Base-by-base conservation (phyloP, 179 eudicot species). In the Silene coronaria region DNA sequence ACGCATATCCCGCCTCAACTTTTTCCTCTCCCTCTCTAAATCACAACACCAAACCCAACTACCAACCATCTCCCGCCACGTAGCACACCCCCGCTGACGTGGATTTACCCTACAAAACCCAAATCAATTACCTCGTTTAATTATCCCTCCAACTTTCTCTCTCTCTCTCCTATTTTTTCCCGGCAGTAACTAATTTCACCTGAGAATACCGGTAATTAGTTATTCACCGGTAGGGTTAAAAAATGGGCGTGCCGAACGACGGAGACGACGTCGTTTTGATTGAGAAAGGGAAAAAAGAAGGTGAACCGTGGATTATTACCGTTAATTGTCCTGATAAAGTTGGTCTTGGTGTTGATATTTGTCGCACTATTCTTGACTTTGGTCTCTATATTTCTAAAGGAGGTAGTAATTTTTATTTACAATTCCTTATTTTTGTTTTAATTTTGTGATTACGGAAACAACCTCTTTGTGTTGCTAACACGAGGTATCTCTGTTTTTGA, bases 261-360 rank as follows among this genome's bases (percentile, higher is more conserved):
- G 51, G 78, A 64, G 91, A 88, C 80, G 96, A 89, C 80, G 80
- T 82, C 81, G 96, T 91, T 28, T 76, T 82, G 77, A 82, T 91
- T 22, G 82, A 85, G 86, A 83, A 79, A 75, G 86, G 88, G 26
- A 84, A 78, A 67, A 85, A 74, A 66, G 78, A 81, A 3, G 89
- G 87, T 1, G 97, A 91, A 2, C 89, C 92, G 0, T 81, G 85
- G 80, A 80, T 91, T 5, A 82, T 91, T 65, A 91, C 97, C 73
- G 91, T 91, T 38, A 90, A 91, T 83, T 91, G 97, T 70, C 90
- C 95, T 4, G 97, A 91, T 76, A 82, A 89, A 74, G 80, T 90
- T 10, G 97, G 97, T 5, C 87, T 91, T 26, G 87, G 82, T 28
- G 91, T 90, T 71, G 97, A 91, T 81, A 85, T 91, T 59, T 85